Evolutionary conservation across 1,284 basidiomycete genomes (phyloP), one percentile per base, ranked within the genome.

Genomic region (Pseudomicrostroma phylloplanum): DNA sequence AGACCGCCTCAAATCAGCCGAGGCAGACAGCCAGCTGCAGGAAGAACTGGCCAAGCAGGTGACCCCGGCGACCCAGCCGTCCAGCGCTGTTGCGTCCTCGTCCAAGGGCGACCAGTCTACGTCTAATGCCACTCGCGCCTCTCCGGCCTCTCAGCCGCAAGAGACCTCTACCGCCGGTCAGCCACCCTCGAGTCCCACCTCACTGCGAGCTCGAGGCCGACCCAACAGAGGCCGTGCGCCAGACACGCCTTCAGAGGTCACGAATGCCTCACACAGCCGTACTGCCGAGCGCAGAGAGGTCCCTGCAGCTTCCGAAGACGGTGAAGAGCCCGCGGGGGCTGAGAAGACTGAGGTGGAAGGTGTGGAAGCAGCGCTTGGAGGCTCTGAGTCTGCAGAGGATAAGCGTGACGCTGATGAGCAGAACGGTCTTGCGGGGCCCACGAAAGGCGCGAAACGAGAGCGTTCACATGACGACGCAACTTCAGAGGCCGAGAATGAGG

Each of bases 1-100:
- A 30, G 67, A 71, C 56, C 67, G 68, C 55, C 63, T 71, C 57
- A 67, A 68, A 51, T 60, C 61, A 1, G 69, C 67, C 13, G 62
- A 64, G 41, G 63, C 65, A 4, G 69, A 71, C 57, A 62, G 56
- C 1, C 46, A 66, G 41, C 49, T 71, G 21, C 64, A 8, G 54
- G 30, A 25, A 26, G 23, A 8, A n/a, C 8, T 55, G 30, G 30
- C 30, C 4, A 36, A 36, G 30, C 30, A 36, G 30, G 19, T 6
- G 9, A 8, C 25, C 19, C 15, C 53, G 17, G 17, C 6, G 8
- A 25, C 11, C 21, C 23, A 67, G 42, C 57, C 66, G 13, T 57
- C 62, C 6, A 63, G 62, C 8, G 61, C 65, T 25, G 65, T 63
- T 36, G 30, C 30, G 9, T 36, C 30, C 30, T 36, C 30, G 9